These are phyloP conservation scores for Candida rishiriensis DNA, from an alignment of 805 yeast species.

Conservation along the genomic window DNA sequence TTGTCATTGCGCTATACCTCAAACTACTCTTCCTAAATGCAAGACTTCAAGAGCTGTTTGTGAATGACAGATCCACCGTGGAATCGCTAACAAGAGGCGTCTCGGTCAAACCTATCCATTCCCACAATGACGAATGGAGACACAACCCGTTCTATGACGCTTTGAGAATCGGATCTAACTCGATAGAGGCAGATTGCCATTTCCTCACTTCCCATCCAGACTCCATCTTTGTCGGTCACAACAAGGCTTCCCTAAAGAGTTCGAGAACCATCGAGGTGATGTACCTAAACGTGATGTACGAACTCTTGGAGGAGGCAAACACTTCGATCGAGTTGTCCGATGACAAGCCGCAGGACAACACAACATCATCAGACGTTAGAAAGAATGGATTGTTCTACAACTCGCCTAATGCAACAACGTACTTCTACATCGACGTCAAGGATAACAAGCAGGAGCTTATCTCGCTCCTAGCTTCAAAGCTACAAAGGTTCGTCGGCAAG, in stretches of 20 bases:
- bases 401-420: slow-evolving; percentile 43
- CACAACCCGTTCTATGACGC: slow-evolving; percentile 55
- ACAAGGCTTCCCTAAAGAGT: slow-evolving; percentile 37
- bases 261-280: slow-evolving; percentile 42
- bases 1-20: slow-evolving; percentile 9
- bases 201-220: slow-evolving; percentile 27
- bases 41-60: slow-evolving; percentile 5
- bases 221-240: slow-evolving; percentile 61
- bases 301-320: slow-evolving; percentile 47
- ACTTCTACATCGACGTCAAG: slow-evolving; percentile 60
- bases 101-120: slow-evolving; percentile 41
- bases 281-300: slow-evolving; percentile 50
- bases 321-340: background rate
- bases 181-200: slow-evolving; percentile 71
- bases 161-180: slow-evolving; percentile 42
- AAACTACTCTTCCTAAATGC: slow-evolving; percentile 3
- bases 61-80: slow-evolving; percentile 4
- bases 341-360: background rate
- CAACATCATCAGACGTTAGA: background rate
- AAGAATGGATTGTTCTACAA: slow-evolving; percentile 40
- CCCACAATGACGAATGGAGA: slow-evolving; percentile 72
- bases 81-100: slow-evolving; percentile 24
- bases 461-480: slow-evolving; percentile 36
- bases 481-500: slow-evolving; percentile 42
- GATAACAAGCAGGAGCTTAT: slow-evolving; percentile 41